Base-by-base conservation (phyloP, 345 rosid genomes). In the Brassica nigra region DNA sequence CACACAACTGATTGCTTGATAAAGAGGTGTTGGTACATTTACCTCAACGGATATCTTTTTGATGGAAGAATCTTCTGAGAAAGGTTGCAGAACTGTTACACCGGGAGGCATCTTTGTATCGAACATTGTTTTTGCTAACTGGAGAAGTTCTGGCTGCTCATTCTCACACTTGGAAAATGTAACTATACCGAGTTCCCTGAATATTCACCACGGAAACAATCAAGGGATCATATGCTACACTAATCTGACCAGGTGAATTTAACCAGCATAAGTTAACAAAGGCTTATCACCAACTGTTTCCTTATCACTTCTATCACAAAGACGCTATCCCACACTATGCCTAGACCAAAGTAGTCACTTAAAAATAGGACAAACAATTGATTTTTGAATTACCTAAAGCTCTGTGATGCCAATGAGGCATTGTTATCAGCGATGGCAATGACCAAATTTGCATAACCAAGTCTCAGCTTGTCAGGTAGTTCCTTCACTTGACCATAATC, bases 401-500 rank as follows among this genome's bases (percentile, higher is more conserved):
- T 89, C 81, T 93, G 89, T 72, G 78, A 68, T 66, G 91, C 92
- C 81, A 81, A 80, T 61, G 87, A 28, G 44, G 87, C 86, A 52
- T 93, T 87, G 82, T 80, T 83, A 86, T 90, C 91, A 72, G 97
- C 95, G 20, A 93, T 90, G 59, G 99, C 97, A 80, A 91, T 83
- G 65, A 93, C 86, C 84, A 95, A 82, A 78, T 85, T 89, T 61
- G 98, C 99, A 82, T 90, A 90, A 62, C 95, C 93, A 83, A 93
- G 92, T 87, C 97, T 88, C 84, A 93, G 76, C 36, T 84, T 64
- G 49, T 93, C 89, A 62, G 98, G 98, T 16, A 95, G 97, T 86
- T 93, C 97, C 87, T 95, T 95, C 84, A 90, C 99, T 88, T 93
- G 99, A 65, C 98, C 99, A 82, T 91, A 95, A 82, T 95, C 98